phyloP scores from a whole-genome alignment of 2,329 filamentous ascomycete genomes.

The Ophiocordyceps polyrhachis-furcata region DNA sequence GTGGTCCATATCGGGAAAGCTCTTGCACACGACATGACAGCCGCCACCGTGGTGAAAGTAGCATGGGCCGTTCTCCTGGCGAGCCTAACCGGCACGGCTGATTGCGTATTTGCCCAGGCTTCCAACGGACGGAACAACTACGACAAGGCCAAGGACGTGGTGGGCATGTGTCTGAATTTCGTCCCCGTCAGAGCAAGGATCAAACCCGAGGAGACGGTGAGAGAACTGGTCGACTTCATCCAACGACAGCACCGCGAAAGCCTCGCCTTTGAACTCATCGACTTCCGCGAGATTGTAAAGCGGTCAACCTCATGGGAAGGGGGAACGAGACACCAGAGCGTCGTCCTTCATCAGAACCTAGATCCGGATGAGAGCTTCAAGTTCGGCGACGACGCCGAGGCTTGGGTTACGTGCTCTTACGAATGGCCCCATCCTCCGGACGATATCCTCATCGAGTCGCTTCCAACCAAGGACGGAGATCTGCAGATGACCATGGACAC shows the following conservation, averaged over 20 bases:
- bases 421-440: conserved; percentile 3
- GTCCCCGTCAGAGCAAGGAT: conserved; percentile 20
- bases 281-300: conserved; percentile 8
- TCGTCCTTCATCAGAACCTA: conserved; percentile 33
- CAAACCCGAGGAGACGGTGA: conserved; percentile 13
- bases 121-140: conserved; percentile 22
- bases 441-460: conserved; percentile 3
- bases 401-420: conserved; percentile 2
- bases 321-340: conserved; percentile 14
- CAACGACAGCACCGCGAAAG: conserved; percentile 20
- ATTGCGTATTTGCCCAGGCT: conserved; percentile 22
- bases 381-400: conserved; percentile 12
- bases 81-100: conserved; percentile 14
- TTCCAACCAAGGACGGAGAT: neutral
- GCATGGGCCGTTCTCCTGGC: conserved; percentile 23
- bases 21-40: conserved; percentile 6
- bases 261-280: conserved; percentile 8
- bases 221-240: conserved; percentile 18
- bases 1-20: conserved; percentile 3
- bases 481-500: conserved; percentile 3
- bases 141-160: conserved; percentile 14
- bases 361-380: conserved; percentile 34
- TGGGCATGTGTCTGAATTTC: conserved; percentile 22
- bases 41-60: conserved; percentile 24
- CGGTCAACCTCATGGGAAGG: conserved; percentile 7